Base-by-base conservation (phyloP, 2,329 filamentous ascomycete species). In the Huntiella moniliformis region DNA sequence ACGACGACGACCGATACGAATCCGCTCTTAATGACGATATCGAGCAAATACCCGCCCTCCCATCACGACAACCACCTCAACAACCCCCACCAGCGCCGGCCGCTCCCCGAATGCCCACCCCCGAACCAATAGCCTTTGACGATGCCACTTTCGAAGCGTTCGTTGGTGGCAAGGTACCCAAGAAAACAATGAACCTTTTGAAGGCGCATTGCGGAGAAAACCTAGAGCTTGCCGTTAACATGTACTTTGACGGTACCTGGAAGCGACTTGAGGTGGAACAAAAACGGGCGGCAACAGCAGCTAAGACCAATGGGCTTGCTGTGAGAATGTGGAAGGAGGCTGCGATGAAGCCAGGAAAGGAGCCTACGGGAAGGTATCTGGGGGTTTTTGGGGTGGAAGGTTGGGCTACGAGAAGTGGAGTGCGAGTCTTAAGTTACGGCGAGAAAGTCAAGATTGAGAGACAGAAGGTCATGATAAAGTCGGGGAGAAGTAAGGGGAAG, bases 321-420 rank as follows among this genome's bases (percentile, higher is more conserved):
- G 35, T 47, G 11, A n/a, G 12, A 6, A n/a, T 46, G 13, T 45
- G 38, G 34, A 44, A 38, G 34, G 42, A 42, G 13, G 6, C 31
- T 50, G 8, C 48, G 51, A 33, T 53, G 51, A 41, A 31, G 12
- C 13, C 11, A 4, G 39, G 12, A n/a, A 41, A 31, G 22, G 4
- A 61, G 22, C 4, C 16, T 11, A 34, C 32, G 11, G 33, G 64
- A 46, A 63, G 91, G 55, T 98, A 96, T 55, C 73, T 96, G 50
- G 91, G 91, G 13, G 84, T 86, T 0, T 91, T 96, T 60, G 91
- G 91, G 6, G 86, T 83, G 4, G 84, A 81, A 45, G 91, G 79
- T 4, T 98, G 91, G 91, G 79, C 84, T 4, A 96, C 88, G 3
- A 76, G 79, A 54, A 95, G 85, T 58, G 88, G 88, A 0, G 64